phyloP scores from a whole-genome alignment of 1,284 basidiomycete genomes.

The Leccinum pallidistipes region DNA sequence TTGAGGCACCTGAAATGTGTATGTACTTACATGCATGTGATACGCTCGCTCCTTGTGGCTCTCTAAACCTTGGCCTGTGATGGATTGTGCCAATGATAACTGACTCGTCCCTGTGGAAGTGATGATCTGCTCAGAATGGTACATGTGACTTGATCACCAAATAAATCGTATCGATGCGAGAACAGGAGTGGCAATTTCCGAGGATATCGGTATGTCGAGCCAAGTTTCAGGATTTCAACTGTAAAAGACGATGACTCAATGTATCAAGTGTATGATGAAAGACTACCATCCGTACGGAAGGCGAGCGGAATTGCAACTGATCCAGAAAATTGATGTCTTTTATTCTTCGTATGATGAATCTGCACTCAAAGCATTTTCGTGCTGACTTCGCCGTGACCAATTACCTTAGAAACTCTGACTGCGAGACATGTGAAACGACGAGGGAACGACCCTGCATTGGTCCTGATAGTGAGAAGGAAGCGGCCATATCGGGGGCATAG shows the following conservation, averaged over 20 bases:
- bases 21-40: conserved; percentile 8
- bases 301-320: neutral
- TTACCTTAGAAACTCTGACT: conserved; percentile 8
- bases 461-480: conserved; percentile 7
- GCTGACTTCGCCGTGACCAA: neutral
- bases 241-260: neutral
- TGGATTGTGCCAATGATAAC: conserved; percentile 3
- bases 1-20: neutral
- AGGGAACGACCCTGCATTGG: conserved; percentile 3
- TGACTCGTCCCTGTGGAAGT: conserved; percentile 12
- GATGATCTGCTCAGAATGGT: neutral
- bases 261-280: neutral
- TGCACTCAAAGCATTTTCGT: neutral
- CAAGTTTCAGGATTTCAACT: neutral
- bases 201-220: conserved; percentile 5
- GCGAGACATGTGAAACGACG: conserved; percentile 1
- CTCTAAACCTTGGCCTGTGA: conserved; percentile 11
- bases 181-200: conserved; percentile 15
- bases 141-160: conserved; percentile 2
- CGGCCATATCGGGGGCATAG: neutral
- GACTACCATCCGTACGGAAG: neutral
- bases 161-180: neutral
- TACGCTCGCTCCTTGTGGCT: conserved; percentile 2
- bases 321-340: neutral
- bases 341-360: neutral